A percentile compares a stretch with the other conserved stretches of the same genome.
phyloP scores from a whole-genome alignment of 495 filamentous ascomycete genomes.

The Trichoderma parareesei region DNA sequence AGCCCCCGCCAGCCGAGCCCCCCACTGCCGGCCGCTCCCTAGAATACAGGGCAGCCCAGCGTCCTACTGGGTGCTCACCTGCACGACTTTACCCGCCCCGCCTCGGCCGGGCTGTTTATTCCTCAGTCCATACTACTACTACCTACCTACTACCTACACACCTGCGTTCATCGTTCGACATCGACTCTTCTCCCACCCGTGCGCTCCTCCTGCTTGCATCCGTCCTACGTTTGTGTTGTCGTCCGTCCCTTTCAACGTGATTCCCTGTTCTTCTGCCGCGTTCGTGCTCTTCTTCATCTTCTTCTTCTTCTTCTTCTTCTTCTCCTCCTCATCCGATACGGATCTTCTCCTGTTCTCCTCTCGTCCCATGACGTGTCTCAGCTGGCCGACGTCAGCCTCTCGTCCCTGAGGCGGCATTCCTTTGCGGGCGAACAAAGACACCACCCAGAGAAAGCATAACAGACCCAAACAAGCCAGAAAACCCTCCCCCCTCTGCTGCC shows the following conservation, averaged over 20 bases:
- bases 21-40: background rate
- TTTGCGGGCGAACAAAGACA: background rate
- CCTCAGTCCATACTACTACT: background rate
- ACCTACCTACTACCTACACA: background rate
- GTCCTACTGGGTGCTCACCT: background rate
- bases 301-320: no score
- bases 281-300: background rate
- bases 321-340: background rate
- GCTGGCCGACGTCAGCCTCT: constrained; percentile 6
- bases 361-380: constrained; percentile 1
- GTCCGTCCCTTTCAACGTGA: background rate
- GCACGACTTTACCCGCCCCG: background rate
- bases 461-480: background rate
- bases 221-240: background rate
- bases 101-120: background rate
- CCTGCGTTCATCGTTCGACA: background rate
- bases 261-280: background rate
- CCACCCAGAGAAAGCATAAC: background rate
- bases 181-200: background rate
- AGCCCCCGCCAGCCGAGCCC: background rate
- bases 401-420: background rate
- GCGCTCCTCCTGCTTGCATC: background rate
- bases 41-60: background rate
- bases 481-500: background rate
- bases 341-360: background rate